Conservation (phyloP, 2,329 filamentous ascomycete genomes). For the Grosmannia serpens region DNA sequence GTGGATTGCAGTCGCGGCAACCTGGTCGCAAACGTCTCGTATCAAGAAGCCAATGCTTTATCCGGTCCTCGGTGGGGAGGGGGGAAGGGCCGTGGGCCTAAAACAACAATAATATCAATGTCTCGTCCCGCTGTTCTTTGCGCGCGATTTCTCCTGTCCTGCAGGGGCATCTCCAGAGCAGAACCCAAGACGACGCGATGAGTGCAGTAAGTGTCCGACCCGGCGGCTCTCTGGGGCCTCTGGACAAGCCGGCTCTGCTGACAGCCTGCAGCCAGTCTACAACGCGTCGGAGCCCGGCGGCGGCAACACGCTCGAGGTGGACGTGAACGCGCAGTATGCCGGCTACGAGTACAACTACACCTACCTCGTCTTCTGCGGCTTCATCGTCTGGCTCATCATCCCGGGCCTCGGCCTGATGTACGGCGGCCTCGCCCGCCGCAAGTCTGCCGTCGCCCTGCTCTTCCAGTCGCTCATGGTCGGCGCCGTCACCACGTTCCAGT, state of each 20-base stretch:
- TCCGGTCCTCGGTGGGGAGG: background rate
- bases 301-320: constrained; percentile 15
- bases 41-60: background rate
- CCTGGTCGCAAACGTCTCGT: background rate
- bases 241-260: too few species aligned
- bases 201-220: background rate
- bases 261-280: background rate
- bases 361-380: constrained; percentile 46
- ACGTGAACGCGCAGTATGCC: constrained; percentile 38
- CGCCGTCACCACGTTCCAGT: constrained; percentile 42
- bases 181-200: background rate
- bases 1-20: background rate
- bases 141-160: background rate
- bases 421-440: constrained; percentile 49
- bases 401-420: constrained; percentile 56
- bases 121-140: background rate
- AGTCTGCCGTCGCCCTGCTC: constrained; percentile 48
- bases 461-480: constrained; percentile 47
- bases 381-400: constrained; percentile 55
- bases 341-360: constrained; percentile 51
- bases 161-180: background rate
- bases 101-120: background rate
- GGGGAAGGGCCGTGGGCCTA: background rate
- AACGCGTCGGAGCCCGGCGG: constrained; percentile 15
- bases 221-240: too few species aligned